A percentile compares a stretch with the other conserved stretches of the same genome.
These are phyloP conservation scores for Ganoderma resinaceum DNA, from an alignment of 1,284 basidiomycete species.

Conservation along the genomic window DNA sequence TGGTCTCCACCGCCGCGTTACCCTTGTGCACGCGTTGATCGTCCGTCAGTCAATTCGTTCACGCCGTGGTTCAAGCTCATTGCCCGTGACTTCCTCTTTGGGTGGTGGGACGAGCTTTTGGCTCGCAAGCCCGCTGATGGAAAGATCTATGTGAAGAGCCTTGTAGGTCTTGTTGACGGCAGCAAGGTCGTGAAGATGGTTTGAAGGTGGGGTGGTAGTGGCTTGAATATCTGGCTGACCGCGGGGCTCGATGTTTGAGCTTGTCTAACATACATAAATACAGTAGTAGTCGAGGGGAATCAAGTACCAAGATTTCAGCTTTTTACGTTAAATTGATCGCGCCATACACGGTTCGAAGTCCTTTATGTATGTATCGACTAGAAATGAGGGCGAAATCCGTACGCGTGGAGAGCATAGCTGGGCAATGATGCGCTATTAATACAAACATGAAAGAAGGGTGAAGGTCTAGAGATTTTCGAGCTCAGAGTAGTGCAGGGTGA, in stretches of 20 bases:
- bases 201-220: conserved; percentile 37
- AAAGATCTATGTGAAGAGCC: conserved; percentile 69
- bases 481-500: neutral
- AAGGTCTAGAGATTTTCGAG: neutral
- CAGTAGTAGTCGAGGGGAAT: no score
- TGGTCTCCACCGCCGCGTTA: conserved; percentile 12
- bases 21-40: conserved; percentile 2
- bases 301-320: neutral
- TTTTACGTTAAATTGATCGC: neutral
- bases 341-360: neutral
- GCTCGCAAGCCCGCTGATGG: conserved; percentile 66
- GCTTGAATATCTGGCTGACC: neutral
- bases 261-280: conserved; percentile 11
- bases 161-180: conserved; percentile 74
- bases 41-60: conserved; percentile 77
- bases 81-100: conserved; percentile 95
- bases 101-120: conserved; percentile 96
- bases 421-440: neutral
- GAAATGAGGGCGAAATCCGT: no score
- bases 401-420: neutral
- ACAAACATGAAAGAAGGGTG: neutral
- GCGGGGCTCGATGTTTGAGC: neutral
- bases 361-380: no score
- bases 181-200: conserved; percentile 82
- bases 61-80: conserved; percentile 99